Evolutionary conservation across 371 early-diverging fungal genomes (phyloP).

Genomic region (Coemansia sp.): DNA sequence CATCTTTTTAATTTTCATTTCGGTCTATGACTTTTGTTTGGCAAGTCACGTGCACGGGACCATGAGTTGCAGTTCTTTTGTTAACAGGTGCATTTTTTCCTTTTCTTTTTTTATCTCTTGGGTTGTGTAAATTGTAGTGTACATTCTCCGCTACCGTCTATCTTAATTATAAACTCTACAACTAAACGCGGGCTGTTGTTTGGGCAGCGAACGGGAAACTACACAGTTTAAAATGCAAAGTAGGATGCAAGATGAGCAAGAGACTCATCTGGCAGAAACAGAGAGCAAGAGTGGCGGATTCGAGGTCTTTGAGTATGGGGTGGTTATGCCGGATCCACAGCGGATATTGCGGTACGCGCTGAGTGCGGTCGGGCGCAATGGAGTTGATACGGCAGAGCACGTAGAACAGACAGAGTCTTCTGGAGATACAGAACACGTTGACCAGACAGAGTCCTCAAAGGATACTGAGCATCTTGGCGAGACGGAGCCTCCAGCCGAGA

Average conservation of each 20-base stretch:
- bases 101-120: not conserved
- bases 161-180: no score
- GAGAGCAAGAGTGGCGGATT: not conserved
- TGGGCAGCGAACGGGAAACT: no score
- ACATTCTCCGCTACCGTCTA: no score
- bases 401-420: not conserved
- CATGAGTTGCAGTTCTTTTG: not conserved
- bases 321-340: slow-evolving; percentile 6
- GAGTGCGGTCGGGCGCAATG: not conserved
- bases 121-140: no score
- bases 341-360: not conserved
- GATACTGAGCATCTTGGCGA: no score
- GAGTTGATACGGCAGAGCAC: no score
- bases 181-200: no score
- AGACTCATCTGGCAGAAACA: slow-evolving; percentile 5
- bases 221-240: no score
- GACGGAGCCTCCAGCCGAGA: no score
- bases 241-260: not conserved
- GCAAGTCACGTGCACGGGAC: not conserved
- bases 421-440: no score
- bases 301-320: not conserved
- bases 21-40: not conserved
- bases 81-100: not conserved
- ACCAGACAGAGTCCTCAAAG: no score
- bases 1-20: not conserved